Evolutionary conservation across 306 rosid species (phyloP), one percentile per base, ranked within the genome.

Genomic region (Prunus mume): DNA sequence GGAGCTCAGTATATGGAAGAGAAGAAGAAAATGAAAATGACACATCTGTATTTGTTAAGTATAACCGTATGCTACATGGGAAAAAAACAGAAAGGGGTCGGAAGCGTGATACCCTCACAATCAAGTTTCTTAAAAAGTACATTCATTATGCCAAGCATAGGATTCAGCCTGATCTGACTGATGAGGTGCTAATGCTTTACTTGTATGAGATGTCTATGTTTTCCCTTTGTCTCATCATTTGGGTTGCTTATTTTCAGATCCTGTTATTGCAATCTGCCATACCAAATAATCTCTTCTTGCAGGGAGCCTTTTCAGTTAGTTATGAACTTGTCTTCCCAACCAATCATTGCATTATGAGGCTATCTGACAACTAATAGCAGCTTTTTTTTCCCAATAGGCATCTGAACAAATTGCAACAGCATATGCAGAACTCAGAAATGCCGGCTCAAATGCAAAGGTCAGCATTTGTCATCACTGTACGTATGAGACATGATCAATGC

Each of bases 111-210:
- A 89, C 93, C 0, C 93, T 95, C 69, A 90, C 97, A 56, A 95
- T 90, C 72, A 92, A 89, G 90, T 95, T 95, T 87, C 97, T 95
- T 19, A 95, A 95, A 61, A 95, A 95, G 88, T 95, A 89, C 68
- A 95, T 95, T 72, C 97, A 95, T 87, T 95, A 95, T 82, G 99
- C 99, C 43, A 95, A 90, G 90, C 92, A 95, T 82, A 92, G 99
- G 90, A 89, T 95, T 84, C 97, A 95, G 73, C 99, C 99, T 72
- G 97, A 92, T 17, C 88, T 95, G 65, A 92, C 97, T 30, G 97
- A 90, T 79, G 99, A 95, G 99, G 99, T 95, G 69, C 73, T 27
- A 63, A 71, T 34, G 61, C 57, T 56, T 45, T 83, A 18, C 17
- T 18, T 68, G 28, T 32, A 82, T 58, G 24, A 11, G 28, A 62